These are phyloP conservation scores for Aspergillus vadensis DNA, from an alignment of 2,329 filamentous ascomycete species.

Conservation along the genomic window DNA sequence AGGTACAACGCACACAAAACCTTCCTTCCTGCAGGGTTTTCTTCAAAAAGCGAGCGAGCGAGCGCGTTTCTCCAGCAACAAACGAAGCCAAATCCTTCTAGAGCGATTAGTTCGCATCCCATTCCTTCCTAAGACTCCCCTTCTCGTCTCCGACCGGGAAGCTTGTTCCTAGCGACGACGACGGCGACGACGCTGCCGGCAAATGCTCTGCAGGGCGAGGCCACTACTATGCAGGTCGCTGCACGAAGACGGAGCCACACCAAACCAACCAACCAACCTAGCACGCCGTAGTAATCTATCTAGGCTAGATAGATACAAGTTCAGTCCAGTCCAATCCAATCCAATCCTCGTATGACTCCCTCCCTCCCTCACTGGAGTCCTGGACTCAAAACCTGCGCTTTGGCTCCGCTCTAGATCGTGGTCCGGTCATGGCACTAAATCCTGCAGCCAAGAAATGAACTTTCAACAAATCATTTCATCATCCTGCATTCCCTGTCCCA, in stretches of 20 bases:
- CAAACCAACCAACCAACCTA: too few species aligned
- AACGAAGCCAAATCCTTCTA: background rate
- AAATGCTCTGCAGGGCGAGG: background rate
- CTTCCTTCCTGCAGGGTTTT: background rate
- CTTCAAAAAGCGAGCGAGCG: background rate
- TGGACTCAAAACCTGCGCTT: background rate
- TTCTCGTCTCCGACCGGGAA: background rate
- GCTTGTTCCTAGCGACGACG: background rate
- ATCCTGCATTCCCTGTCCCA: background rate
- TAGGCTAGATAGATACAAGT: too few species aligned
- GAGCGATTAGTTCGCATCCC: background rate
- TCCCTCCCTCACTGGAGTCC: background rate
- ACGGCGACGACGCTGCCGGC: background rate
- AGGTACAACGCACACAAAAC: background rate
- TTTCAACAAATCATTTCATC: background rate
- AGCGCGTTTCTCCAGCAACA: background rate
- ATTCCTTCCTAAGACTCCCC: background rate
- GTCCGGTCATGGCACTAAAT: background rate
- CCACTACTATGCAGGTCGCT: background rate
- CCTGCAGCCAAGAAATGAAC: background rate
- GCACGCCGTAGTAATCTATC: too few species aligned
- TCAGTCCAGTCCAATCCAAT: too few species aligned
- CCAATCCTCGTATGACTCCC: too few species aligned
- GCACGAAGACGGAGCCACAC: background rate
- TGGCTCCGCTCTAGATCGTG: conserved; percentile 1